These are phyloP conservation scores for Mycena galericulata DNA, from an alignment of 768 basidiomycete species.

Conservation along the genomic window DNA sequence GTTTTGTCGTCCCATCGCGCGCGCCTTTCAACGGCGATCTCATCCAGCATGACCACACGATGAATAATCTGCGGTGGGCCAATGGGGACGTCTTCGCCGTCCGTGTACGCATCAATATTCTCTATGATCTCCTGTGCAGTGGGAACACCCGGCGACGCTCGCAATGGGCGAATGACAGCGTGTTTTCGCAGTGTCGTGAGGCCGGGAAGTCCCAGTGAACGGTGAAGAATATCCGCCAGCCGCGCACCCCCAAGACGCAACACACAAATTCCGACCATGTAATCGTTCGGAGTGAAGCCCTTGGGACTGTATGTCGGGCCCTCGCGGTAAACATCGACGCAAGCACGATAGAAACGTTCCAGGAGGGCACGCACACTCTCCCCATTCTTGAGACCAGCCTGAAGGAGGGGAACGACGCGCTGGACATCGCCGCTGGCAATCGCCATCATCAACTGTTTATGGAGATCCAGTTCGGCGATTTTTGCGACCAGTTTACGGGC, in stretches of 20 bases:
- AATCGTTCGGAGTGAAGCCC: slow-evolving; percentile 30
- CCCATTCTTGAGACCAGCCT: slow-evolving; percentile 18
- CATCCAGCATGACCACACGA: slow-evolving; percentile 38
- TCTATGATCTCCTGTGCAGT: neutral
- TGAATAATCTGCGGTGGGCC: neutral
- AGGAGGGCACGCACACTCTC: slow-evolving; percentile 19
- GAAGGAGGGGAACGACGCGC: slow-evolving; percentile 28
- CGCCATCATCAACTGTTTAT: slow-evolving; percentile 34
- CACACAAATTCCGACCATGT: slow-evolving; percentile 27
- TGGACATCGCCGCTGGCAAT: slow-evolving; percentile 29
- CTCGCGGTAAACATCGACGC: slow-evolving; percentile 6
- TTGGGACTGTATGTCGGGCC: slow-evolving; percentile 33
- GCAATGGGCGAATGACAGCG: slow-evolving; percentile 3
- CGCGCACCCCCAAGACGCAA: slow-evolving; percentile 28
- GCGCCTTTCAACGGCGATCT: slow-evolving; percentile 36
- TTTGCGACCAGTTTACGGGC: neutral
- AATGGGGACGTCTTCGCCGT: neutral
- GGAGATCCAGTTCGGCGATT: slow-evolving; percentile 15
- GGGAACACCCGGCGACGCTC: neutral
- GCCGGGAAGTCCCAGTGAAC: slow-evolving; percentile 30
- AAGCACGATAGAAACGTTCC: slow-evolving; percentile 22
- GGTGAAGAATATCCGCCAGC: slow-evolving; percentile 30
- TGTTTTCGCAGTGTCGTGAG: slow-evolving; percentile 27
- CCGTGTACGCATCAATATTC: slow-evolving; percentile 18
- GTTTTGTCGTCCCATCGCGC: slow-evolving; percentile 36